Conservation (phyloP, 2,329 filamentous ascomycete species). For the Stemphylium lycopersici region DNA sequence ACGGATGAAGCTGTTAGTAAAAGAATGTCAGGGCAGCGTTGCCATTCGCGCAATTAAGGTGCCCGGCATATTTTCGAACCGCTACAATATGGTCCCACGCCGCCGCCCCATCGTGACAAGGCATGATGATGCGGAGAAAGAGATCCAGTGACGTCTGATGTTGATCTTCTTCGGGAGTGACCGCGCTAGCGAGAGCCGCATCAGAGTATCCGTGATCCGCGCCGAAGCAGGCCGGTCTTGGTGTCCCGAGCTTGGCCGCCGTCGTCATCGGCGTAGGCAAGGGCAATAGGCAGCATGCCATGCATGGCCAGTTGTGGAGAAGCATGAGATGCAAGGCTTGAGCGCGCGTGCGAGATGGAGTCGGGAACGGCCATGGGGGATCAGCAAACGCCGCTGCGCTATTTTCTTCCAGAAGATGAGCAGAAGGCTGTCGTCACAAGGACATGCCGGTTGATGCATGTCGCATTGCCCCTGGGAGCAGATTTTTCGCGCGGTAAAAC, state of each 20-base stretch:
- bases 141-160: conserved; percentile 19
- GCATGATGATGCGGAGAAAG: conserved; percentile 8
- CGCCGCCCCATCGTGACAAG: not conserved
- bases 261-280: conserved; percentile 7
- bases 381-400: not conserved
- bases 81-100: not conserved
- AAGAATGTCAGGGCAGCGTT: not conserved
- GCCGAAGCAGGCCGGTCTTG: conserved; percentile 11
- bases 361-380: not conserved
- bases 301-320: not conserved
- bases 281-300: not conserved
- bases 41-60: not conserved
- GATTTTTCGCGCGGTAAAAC: conserved; percentile 11
- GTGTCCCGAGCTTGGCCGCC: conserved; percentile 1
- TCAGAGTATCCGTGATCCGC: conserved; percentile 15
- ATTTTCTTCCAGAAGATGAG: conserved; percentile 2
- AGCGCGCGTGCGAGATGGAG: not conserved
- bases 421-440: not conserved
- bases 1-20: conserved; percentile 15
- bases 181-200: conserved; percentile 30
- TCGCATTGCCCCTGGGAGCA: conserved; percentile 6
- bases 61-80: not conserved
- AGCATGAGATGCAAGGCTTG: not conserved
- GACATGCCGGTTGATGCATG: not conserved
- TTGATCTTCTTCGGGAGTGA: conserved; percentile 26